A percentile compares a stretch with the other conserved stretches of the same genome.
These are phyloP conservation scores for Eutrema yunnanense DNA, from an alignment of 345 rosid genomes.

Conservation along the genomic window DNA sequence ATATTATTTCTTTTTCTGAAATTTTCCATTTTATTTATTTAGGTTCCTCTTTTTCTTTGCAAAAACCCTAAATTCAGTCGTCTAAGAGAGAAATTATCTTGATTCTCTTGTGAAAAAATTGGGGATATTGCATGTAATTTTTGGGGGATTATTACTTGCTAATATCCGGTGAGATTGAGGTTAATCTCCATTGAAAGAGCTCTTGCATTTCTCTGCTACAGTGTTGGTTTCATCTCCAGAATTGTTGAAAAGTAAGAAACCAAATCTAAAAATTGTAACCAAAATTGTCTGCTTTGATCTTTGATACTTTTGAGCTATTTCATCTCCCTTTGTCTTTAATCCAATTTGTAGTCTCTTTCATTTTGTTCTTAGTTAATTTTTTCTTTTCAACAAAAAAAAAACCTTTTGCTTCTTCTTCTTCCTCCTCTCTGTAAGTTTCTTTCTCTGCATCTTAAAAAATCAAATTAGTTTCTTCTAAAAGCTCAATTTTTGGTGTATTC, in stretches of 20 bases:
- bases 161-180: conserved; percentile 11
- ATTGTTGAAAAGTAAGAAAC: conserved; percentile 21
- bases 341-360: background rate
- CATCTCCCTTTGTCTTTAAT: background rate
- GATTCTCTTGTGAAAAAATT: conserved; percentile 7
- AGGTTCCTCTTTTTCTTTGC: conserved; percentile 7
- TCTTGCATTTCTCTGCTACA: conserved; percentile 24
- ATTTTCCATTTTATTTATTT: conserved; percentile 13
- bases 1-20: conserved; percentile 9
- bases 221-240: conserved; percentile 16
- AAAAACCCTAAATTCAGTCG: conserved; percentile 34
- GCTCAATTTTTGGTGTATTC: conserved; percentile 38
- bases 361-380: background rate
- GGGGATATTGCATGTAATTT: conserved; percentile 25
- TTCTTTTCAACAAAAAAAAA: background rate
- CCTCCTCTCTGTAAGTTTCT: conserved; percentile 43
- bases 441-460: conserved; percentile 38
- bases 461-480: conserved; percentile 28
- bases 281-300: conserved; percentile 16
- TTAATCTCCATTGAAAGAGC: conserved; percentile 16
- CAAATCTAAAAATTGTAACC: conserved; percentile 16
- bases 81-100: conserved; percentile 17
- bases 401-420: conserved; percentile 26
- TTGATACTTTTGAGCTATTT: conserved; percentile 1
- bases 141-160: conserved; percentile 6